Conservation (phyloP, 179 eudicot genomes). For the Gypsophila paniculata region DNA sequence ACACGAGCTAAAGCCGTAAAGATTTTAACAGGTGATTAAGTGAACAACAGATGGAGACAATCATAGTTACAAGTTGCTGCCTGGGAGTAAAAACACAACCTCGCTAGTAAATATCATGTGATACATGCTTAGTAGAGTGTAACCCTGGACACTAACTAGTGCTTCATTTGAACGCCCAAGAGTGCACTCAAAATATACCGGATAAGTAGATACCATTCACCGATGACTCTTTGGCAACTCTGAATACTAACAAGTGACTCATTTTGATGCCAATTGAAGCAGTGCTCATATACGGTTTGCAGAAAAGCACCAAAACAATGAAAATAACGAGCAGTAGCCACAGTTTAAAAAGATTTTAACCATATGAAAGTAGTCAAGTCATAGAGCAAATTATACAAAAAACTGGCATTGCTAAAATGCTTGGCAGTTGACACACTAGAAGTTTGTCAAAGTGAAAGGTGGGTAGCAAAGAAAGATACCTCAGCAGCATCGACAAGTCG, state of each 20-base stretch:
- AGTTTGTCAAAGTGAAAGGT: too few species aligned
- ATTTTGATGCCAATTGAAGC: not conserved
- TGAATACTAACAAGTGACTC: not conserved
- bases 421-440: conserved; percentile 9
- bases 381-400: not conserved
- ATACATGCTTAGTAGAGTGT: too few species aligned
- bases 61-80: not conserved
- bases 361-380: not conserved
- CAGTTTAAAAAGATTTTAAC: not conserved
- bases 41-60: not conserved
- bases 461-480: conserved; percentile 48
- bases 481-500: conserved; percentile 92
- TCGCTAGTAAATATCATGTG: not conserved
- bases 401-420: not conserved
- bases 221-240: not conserved
- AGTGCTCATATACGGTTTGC: not conserved
- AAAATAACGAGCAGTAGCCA: not conserved
- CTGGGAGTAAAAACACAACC: conserved; percentile 2
- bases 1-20: not conserved
- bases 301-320: not conserved
- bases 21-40: not conserved
- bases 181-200: not conserved
- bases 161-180: not conserved
- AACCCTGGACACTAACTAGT: not conserved
- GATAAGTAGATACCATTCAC: not conserved